These are phyloP conservation scores for Hyaloperonospora brassicae DNA, from an alignment of 352 stramenopile genomes.

Conservation along the genomic window DNA sequence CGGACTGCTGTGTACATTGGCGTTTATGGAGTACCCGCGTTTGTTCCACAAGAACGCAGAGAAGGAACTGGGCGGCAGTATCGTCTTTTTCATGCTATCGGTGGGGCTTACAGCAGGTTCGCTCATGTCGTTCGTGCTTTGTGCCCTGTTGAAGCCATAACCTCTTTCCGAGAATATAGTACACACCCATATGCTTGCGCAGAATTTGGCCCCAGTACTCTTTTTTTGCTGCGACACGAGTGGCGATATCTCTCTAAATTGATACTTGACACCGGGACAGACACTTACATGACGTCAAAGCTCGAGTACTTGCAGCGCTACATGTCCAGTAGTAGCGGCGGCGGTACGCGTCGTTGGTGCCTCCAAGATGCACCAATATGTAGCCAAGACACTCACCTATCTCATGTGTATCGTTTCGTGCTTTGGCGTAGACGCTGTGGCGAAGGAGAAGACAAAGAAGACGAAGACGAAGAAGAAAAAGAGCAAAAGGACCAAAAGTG, in stretches of 20 bases:
- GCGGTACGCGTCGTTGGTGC: slow-evolving; percentile 15
- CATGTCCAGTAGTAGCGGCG: slow-evolving; percentile 30
- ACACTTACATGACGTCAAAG: slow-evolving; percentile 43
- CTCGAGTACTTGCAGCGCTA: slow-evolving; percentile 78
- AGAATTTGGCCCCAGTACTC: too few species aligned
- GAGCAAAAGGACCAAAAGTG: slow-evolving; percentile 28
- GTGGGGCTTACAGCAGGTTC: slow-evolving; percentile 61
- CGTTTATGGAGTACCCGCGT: slow-evolving; percentile 72
- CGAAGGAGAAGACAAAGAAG: slow-evolving; percentile 33
- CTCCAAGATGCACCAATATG: background rate
- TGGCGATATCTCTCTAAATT: too few species aligned
- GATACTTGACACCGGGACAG: background rate
- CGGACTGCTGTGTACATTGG: slow-evolving; percentile 57
- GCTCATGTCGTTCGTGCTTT: slow-evolving; percentile 68
- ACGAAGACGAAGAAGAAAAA: slow-evolving; percentile 65
- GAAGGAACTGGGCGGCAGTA: slow-evolving; percentile 62
- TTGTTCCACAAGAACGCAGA: slow-evolving; percentile 44
- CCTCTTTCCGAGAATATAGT: too few species aligned
- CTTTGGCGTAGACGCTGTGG: slow-evolving; percentile 9
- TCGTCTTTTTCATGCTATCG: slow-evolving; percentile 82
- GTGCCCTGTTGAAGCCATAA: slow-evolving; percentile 67
- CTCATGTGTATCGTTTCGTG: background rate
- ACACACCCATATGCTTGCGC: too few species aligned
- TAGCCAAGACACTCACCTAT: slow-evolving; percentile 7
- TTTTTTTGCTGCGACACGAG: too few species aligned